Percentiles rank a stretch among this genome's conserved stretches.
These are phyloP conservation scores for Daldinia decipiens DNA, from an alignment of 495 filamentous ascomycete species.

Conservation along the genomic window DNA sequence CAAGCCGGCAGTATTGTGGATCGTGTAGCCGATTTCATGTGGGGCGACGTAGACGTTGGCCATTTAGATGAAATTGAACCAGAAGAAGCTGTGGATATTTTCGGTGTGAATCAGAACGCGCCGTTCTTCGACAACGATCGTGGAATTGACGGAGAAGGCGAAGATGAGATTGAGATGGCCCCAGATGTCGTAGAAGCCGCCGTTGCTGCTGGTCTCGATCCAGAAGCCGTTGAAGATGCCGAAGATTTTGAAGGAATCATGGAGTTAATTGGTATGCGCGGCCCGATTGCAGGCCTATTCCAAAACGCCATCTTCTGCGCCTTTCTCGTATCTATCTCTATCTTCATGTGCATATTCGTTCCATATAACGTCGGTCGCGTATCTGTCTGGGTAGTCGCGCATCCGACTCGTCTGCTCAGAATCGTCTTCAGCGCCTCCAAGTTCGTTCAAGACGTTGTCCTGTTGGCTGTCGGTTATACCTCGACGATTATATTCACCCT, in stretches of 20 bases:
- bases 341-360: slow-evolving; percentile 84
- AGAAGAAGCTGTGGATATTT: slow-evolving; percentile 53
- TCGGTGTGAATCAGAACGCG: slow-evolving; percentile 53
- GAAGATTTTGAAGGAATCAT: slow-evolving; percentile 98
- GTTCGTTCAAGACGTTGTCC: slow-evolving; percentile 63
- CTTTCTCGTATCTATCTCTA: slow-evolving; percentile 85
- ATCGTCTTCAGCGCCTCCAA: slow-evolving; percentile 77
- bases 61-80: slow-evolving; percentile 48
- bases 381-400: slow-evolving; percentile 78
- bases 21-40: slow-evolving; percentile 62
- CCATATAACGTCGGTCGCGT: slow-evolving; percentile 92
- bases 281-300: slow-evolving; percentile 85
- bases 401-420: slow-evolving; percentile 78
- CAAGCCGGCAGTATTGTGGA: slow-evolving; percentile 51
- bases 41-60: slow-evolving; percentile 45
- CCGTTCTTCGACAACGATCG: slow-evolving; percentile 42
- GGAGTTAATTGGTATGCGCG: slow-evolving; percentile 96
- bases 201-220: slow-evolving; percentile 55
- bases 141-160: slow-evolving; percentile 37
- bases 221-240: slow-evolving; percentile 75
- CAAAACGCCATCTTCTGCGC: slow-evolving; percentile 96
- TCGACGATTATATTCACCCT: slow-evolving; percentile 45
- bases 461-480: slow-evolving; percentile 53
- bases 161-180: slow-evolving; percentile 45
- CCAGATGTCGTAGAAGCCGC: slow-evolving; percentile 54